phyloP scores from a whole-genome alignment of 1,284 basidiomycete species.

The Butyriboletus appendiculatus region DNA sequence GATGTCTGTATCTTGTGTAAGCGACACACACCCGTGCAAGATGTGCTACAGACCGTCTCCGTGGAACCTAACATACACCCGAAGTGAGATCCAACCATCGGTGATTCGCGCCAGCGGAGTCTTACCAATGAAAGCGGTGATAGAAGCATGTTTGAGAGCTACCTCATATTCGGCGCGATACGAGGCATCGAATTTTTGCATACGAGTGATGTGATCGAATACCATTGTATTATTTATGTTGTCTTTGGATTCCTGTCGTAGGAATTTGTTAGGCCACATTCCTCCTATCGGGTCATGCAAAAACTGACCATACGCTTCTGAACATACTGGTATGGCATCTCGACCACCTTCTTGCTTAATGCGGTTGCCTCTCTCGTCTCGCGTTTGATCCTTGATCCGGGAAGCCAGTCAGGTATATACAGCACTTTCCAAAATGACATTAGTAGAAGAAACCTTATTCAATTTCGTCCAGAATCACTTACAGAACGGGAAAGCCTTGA shows the following conservation, averaged over 20 bases:
- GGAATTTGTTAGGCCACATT: not conserved
- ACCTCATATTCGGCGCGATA: not conserved
- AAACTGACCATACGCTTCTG: constrained; percentile 10
- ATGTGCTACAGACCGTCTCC: constrained; percentile 15
- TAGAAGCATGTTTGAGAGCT: constrained; percentile 10
- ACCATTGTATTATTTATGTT: constrained; percentile 7
- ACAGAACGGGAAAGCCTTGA: constrained; percentile 21
- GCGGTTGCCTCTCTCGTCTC: not conserved
- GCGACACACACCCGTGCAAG: not conserved
- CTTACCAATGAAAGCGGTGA: constrained; percentile 13
- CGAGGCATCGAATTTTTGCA: constrained; percentile 5
- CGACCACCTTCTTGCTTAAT: constrained; percentile 1
- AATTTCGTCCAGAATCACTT: not conserved
- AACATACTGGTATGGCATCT: constrained; percentile 19
- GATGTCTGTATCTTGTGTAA: constrained; percentile 6
- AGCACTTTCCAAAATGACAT: constrained; percentile 7
- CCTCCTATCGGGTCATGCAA: not conserved
- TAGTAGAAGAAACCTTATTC: not conserved
- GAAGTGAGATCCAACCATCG: not conserved
- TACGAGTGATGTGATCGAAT: constrained; percentile 14
- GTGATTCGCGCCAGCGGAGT: not conserved
- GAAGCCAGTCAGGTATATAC: constrained; percentile 18
- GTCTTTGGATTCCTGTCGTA: not conserved
- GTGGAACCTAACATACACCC: not conserved
- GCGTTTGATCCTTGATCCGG: constrained; percentile 1